Conservation (phyloP, 345 rosid species). For the Eucalyptus erythrocorys region DNA sequence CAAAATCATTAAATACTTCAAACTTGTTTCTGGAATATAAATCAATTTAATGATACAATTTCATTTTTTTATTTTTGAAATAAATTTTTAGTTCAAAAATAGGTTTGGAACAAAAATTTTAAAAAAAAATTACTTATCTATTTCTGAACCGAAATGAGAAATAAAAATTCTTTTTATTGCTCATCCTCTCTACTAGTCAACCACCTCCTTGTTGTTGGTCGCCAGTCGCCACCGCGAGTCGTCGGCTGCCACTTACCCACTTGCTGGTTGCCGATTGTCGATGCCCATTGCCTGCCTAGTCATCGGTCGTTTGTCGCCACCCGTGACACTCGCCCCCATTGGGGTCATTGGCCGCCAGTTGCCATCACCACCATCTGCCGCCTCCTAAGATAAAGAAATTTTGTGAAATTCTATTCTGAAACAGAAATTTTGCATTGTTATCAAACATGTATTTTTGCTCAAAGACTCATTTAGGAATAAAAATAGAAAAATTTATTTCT, state of each 20-base stretch:
- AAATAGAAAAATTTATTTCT: too few relatives aligned
- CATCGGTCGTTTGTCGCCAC: rapidly evolving
- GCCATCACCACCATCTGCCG: rapidly evolving
- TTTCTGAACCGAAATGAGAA: rapidly evolving
- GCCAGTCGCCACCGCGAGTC: rapidly evolving
- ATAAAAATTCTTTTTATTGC: rapidly evolving
- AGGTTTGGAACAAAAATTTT: too few relatives aligned
- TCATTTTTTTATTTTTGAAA: too few relatives aligned
- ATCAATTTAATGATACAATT: rapidly evolving
- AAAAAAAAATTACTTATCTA: too few relatives aligned
- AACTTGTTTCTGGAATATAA: rapidly evolving
- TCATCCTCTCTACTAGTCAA: rapidly evolving
- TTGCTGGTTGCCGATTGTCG: rapidly evolving
- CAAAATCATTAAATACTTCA: too few relatives aligned
- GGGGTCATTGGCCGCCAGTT: rapidly evolving
- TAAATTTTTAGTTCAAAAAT: too few relatives aligned
- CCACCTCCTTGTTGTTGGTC: rapidly evolving
- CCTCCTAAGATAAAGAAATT: too few relatives aligned
- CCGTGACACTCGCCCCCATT: rapidly evolving
- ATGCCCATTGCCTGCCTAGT: rapidly evolving
- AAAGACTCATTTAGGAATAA: rapidly evolving
- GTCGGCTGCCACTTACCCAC: rapidly evolving
- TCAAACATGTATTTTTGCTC: rapidly evolving
- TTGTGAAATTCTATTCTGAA: too few relatives aligned
- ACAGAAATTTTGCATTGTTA: rapidly evolving